Percentiles rank a stretch among this genome's conserved stretches.
phyloP scores from a whole-genome alignment of 2,329 filamentous ascomycete species.

The Dactylellina parvicollis region DNA sequence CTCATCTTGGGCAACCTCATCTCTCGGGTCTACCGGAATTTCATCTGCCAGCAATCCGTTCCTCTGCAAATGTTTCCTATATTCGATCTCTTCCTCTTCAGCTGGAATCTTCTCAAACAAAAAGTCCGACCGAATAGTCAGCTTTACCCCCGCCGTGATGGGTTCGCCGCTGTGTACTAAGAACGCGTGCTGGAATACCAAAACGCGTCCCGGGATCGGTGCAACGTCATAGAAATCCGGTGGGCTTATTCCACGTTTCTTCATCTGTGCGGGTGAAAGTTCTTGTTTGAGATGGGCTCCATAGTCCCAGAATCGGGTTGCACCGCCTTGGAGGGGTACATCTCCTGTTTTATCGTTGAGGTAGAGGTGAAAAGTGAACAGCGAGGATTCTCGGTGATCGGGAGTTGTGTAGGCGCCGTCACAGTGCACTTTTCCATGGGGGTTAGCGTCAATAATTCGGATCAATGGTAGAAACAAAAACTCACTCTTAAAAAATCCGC shows the following conservation, averaged over 20 bases:
- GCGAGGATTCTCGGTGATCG: constrained; percentile 41
- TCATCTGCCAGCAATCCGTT: constrained; percentile 45
- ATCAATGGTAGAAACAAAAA: background rate
- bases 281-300: constrained; percentile 24
- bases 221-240: constrained; percentile 49
- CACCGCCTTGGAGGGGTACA: constrained; percentile 44
- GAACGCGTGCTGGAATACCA: constrained; percentile 55
- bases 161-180: constrained; percentile 54
- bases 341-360: constrained; percentile 43
- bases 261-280: constrained; percentile 4
- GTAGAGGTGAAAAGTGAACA: constrained; percentile 55
- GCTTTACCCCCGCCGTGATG: constrained; percentile 50
- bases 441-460: too few relatives aligned
- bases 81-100: constrained; percentile 48
- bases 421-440: constrained; percentile 55
- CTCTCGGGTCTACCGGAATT: constrained; percentile 39
- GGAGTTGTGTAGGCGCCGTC: constrained; percentile 55
- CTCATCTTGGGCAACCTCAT: constrained; percentile 9
- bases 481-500: constrained; percentile 55
- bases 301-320: constrained; percentile 53
- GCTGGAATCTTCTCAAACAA: constrained; percentile 46
- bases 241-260: constrained; percentile 18
- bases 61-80: constrained; percentile 45
- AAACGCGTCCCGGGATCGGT: constrained; percentile 50
- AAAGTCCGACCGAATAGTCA: constrained; percentile 53